Evolutionary conservation across 73 alveolate genomes (phyloP).

Genomic region (Breviolum minutum): DNA sequence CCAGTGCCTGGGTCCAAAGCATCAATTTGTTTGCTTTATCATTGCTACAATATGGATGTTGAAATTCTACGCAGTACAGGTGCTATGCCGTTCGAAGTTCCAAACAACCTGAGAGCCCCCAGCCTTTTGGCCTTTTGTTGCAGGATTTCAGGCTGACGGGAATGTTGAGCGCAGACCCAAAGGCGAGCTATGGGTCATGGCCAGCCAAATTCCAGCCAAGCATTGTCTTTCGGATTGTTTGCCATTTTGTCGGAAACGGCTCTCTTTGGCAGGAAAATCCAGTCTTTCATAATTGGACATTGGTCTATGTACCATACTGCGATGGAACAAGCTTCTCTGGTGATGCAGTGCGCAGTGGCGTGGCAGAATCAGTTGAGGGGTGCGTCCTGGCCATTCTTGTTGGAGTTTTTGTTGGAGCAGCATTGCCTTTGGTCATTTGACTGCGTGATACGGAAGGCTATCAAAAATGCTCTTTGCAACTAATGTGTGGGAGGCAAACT

Average conservation of each 20-base stretch:
- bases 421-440: not conserved
- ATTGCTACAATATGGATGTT: no score
- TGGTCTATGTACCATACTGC: constrained; percentile 89
- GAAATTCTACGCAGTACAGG: no score
- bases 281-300: constrained; percentile 69
- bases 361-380: not conserved
- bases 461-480: not conserved
- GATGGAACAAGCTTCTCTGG: constrained; percentile 93
- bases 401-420: not conserved
- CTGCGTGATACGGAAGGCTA: not conserved
- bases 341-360: constrained; percentile 24
- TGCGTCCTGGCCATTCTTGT: not conserved
- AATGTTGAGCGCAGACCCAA: constrained; percentile 21
- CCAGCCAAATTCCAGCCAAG: no score
- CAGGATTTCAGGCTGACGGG: not conserved
- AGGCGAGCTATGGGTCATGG: not conserved
- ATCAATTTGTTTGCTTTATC: no score
- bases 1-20: no score
- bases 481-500: no score
- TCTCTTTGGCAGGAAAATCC: constrained; percentile 41
- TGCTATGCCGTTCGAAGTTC: no score
- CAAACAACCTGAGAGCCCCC: no score
- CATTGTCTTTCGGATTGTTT: no score
- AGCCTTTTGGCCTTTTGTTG: no score
- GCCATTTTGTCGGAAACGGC: no score